Percentiles rank a stretch among this genome's conserved stretches.
Evolutionary conservation across 1,284 basidiomycete genomes (phyloP).

Genomic region (Melampsora occidentalis): DNA sequence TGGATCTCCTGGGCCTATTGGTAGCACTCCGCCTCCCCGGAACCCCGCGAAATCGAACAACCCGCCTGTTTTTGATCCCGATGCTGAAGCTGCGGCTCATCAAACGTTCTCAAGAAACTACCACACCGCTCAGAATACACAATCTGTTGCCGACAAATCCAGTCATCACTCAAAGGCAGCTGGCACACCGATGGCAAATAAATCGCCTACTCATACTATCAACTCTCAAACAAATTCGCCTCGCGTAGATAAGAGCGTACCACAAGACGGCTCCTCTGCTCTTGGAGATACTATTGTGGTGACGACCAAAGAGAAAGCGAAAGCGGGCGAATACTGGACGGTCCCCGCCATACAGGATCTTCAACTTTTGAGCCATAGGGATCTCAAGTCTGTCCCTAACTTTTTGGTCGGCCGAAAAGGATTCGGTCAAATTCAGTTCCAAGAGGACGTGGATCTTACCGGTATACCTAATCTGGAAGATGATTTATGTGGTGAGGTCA

Average conservation of each 20-base stretch:
- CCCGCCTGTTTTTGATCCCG: constrained; percentile 36
- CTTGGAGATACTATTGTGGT: constrained; percentile 42
- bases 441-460: constrained; percentile 88
- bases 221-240: background rate
- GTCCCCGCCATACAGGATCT: constrained; percentile 72
- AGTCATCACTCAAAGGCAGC: constrained; percentile 1
- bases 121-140: background rate
- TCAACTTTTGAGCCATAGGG: constrained; percentile 66
- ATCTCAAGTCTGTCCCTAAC: constrained; percentile 66
- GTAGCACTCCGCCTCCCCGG: constrained; percentile 29
- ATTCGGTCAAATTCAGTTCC: constrained; percentile 84
- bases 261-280: background rate
- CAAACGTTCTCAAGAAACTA: constrained; percentile 26
- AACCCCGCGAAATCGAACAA: constrained; percentile 12
- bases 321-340: constrained; percentile 85
- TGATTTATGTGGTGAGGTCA: constrained; percentile 77
- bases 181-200: background rate
- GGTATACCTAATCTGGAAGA: constrained; percentile 69
- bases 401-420: constrained; percentile 86
- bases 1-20: constrained; percentile 27
- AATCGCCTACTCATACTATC: constrained; percentile 10
- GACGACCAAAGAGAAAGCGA: constrained; percentile 47
- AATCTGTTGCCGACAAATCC: background rate
- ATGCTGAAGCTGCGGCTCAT: constrained; percentile 36
- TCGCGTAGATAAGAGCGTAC: background rate